These are phyloP conservation scores for Scolecobasidium constrictum DNA, from an alignment of 2,329 filamentous ascomycete genomes.

Conservation along the genomic window DNA sequence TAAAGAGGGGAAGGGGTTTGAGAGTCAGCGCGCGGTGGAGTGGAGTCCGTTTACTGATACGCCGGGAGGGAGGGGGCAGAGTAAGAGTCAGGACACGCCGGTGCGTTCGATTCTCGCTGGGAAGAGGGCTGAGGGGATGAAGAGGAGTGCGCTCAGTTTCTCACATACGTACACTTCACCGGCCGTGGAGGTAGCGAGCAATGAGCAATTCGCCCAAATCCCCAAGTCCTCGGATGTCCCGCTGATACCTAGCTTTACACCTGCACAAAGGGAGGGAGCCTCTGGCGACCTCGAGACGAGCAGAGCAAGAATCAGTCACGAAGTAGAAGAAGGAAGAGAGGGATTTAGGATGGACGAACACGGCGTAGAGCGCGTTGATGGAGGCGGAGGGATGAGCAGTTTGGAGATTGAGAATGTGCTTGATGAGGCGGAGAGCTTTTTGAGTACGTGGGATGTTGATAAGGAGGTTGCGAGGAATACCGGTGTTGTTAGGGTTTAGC, in stretches of 20 bases:
- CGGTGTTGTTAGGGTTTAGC: background rate
- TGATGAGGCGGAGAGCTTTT: background rate
- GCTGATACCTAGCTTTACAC: background rate
- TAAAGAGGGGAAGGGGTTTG: background rate
- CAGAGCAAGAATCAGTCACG: too few species aligned
- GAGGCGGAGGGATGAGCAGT: background rate
- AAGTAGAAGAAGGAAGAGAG: too few species aligned
- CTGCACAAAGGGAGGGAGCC: too few species aligned
- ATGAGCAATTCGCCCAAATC: too few species aligned
- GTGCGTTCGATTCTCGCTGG: background rate
- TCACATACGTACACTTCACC: background rate
- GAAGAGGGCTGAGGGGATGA: background rate
- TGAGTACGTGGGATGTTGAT: background rate
- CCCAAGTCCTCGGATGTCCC: background rate
- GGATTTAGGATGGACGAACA: background rate
- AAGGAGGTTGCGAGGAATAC: background rate
- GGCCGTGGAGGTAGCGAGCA: background rate
- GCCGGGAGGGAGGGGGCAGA: background rate
- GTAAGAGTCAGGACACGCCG: background rate
- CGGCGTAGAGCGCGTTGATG: background rate
- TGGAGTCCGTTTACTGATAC: constrained; percentile 2
- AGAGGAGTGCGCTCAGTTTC: background rate
- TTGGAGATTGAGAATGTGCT: background rate
- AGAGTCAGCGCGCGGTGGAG: background rate
- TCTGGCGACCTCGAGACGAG: background rate